Evolutionary conservation across 2,329 filamentous ascomycete genomes (phyloP).

Genomic region (Cordyceps fumosorosea): DNA sequence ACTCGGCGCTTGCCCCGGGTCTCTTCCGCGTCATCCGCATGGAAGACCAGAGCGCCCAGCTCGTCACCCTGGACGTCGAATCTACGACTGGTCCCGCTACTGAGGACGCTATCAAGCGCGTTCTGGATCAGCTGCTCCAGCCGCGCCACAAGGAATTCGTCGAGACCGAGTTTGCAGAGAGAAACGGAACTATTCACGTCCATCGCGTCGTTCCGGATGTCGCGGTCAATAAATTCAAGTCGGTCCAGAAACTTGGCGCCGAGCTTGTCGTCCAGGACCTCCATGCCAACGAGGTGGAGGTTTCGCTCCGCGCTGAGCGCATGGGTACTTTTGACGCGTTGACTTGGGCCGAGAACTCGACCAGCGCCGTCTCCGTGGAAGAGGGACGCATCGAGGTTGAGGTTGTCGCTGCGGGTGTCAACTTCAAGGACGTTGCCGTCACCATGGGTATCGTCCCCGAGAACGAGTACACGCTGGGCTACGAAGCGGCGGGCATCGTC

Average conservation of each 20-base stretch:
- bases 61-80: conserved; percentile 4
- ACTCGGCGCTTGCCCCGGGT: neutral
- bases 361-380: neutral
- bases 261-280: neutral
- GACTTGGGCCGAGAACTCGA: conserved; percentile 17
- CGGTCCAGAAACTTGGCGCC: neutral
- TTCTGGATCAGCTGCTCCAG: conserved; percentile 16
- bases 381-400: conserved; percentile 15
- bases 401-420: conserved; percentile 9
- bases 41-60: neutral
- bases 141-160: conserved; percentile 19
- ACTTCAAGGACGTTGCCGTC: conserved; percentile 17
- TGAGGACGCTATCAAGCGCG: conserved; percentile 4
- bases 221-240: conserved; percentile 11
- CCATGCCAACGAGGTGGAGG: neutral
- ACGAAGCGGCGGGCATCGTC: conserved; percentile 19
- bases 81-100: neutral
- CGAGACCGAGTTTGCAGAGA: conserved; percentile 20
- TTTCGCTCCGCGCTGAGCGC: neutral
- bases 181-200: conserved; percentile 21
- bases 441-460: conserved; percentile 16
- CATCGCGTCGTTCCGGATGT: conserved; percentile 18
- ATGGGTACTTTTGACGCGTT: conserved; percentile 5
- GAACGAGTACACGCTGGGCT: conserved; percentile 13
- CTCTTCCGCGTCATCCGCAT: conserved; percentile 8